Evolutionary conservation across 139 green algal genomes (phyloP), one percentile per base, ranked within the genome.

Genomic region (Coelastrella sp.): DNA sequence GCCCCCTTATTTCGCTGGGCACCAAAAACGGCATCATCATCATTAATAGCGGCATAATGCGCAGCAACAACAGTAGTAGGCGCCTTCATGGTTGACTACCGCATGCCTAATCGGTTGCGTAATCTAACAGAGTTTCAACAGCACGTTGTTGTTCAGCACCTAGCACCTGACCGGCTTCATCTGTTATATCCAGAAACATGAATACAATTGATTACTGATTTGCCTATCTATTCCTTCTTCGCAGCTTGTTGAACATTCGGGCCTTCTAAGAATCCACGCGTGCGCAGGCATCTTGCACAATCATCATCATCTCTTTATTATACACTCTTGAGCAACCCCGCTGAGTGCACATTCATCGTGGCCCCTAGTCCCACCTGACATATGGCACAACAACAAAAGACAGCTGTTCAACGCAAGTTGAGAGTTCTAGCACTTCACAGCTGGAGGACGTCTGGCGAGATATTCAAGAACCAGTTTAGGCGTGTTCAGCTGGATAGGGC

Each of bases 401-500:
- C 27, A 25, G n/a, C 20, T 20, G 20, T 49, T 8, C 81, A n/a
- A 35, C 81, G 81, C 81, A 87, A 87, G 81, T 68, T 91, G 58
- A 84, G 82, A 10, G 84, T 90, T 49, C 68, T 70, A 9, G 63
- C 63, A 17, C 74, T 93, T 17, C 90, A 93, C 82, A 81, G 68
- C 63, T 93, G 88, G 73, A 25, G 90, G 0, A 91, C 86, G 9
- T 86, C 57, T 27, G 90, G 75, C 1, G 27, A 24, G 14, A 89
- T 93, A 58, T 87, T 91, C 6, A 65, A 65, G 20, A 11, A 80
- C 27, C 90, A 93, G 80, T 86, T 89, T 9, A 10, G 76, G 49
- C 27, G 78, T 6, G 70, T 25, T 0, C 58, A 60, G 1, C 82
- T 91, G 57, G 63, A 59, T 8, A 56, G 20, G 12, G 78, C 63